Percentiles rank a stretch among this genome's conserved stretches.
Conservation (phyloP, 306 rosid species). For the Medicago truncatula region DNA sequence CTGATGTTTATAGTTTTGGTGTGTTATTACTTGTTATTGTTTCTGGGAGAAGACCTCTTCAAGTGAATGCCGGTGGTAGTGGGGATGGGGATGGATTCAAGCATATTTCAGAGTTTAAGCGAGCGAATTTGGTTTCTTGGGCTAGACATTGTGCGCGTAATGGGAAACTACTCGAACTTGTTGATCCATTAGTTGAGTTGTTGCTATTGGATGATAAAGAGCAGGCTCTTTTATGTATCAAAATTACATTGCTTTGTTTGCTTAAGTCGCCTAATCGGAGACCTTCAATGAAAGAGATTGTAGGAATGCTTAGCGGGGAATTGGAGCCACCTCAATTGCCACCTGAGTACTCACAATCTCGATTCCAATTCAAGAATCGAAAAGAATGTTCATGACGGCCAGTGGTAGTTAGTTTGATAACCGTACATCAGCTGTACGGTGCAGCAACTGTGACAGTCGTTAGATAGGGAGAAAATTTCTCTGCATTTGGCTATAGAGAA, state of each 20-base stretch:
- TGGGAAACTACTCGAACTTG: conserved; percentile 76
- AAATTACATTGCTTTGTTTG: conserved; percentile 75
- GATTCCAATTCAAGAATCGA: conserved; percentile 51
- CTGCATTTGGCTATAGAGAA: background rate
- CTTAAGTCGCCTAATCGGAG: conserved; percentile 69
- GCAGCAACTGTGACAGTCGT: no score
- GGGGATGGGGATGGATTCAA: conserved; percentile 25
- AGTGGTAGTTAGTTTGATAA: conserved; percentile 20
- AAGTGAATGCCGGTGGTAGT: conserved; percentile 53
- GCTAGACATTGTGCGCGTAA: conserved; percentile 72
- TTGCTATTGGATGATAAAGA: conserved; percentile 48
- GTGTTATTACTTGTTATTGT: conserved; percentile 73
- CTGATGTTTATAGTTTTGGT: conserved; percentile 89
- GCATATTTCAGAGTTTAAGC: conserved; percentile 69
- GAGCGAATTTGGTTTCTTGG: conserved; percentile 85
- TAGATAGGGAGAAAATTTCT: no score
- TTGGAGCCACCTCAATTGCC: conserved; percentile 65
- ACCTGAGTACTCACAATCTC: conserved; percentile 57
- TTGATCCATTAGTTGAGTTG: conserved; percentile 57
- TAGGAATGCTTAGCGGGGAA: conserved; percentile 72
- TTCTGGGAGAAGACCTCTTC: conserved; percentile 85
- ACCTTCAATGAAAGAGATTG: conserved; percentile 82
- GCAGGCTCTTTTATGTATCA: conserved; percentile 75
- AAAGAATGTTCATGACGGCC: background rate
- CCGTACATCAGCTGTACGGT: no score